Conservation (phyloP, 176 grass and related monocot species). For the Otatea glauca region DNA sequence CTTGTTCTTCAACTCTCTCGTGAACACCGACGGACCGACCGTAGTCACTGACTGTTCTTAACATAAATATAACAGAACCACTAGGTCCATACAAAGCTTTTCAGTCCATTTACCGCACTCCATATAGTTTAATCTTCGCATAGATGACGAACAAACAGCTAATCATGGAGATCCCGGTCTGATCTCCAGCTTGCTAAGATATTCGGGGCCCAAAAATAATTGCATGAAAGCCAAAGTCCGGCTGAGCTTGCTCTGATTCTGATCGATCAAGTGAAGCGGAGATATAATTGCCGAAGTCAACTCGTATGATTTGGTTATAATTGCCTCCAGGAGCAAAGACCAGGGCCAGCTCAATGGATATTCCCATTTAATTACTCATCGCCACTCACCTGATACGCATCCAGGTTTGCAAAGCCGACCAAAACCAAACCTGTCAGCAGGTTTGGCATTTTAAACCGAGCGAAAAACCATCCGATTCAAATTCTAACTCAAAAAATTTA, state of each 20-base stretch:
- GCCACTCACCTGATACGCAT: background rate
- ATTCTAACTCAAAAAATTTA: no score
- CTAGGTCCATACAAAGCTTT: background rate
- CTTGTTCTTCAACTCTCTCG: background rate
- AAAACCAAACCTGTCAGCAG: no score
- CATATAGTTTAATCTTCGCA: background rate
- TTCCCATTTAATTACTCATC: slow-evolving; percentile 3
- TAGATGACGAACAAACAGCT: background rate
- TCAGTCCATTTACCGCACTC: background rate
- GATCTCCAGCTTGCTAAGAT: background rate
- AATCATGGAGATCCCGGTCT: background rate
- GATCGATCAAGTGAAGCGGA: background rate
- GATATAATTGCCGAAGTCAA: background rate
- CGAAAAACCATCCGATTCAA: no score
- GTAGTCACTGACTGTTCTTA: background rate
- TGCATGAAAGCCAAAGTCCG: background rate
- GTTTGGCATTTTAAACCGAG: no score
- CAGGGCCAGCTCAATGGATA: slow-evolving; percentile 1
- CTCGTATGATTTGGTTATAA: slow-evolving; percentile 23
- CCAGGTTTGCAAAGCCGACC: no score
- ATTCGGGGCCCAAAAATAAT: background rate
- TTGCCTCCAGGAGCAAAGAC: background rate
- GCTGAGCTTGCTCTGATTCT: background rate
- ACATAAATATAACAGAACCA: background rate
- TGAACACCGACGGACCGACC: no score